These are phyloP conservation scores for Coemansia sp. DNA, from an alignment of 192 early-diverging fungal species.

Conservation along the genomic window DNA sequence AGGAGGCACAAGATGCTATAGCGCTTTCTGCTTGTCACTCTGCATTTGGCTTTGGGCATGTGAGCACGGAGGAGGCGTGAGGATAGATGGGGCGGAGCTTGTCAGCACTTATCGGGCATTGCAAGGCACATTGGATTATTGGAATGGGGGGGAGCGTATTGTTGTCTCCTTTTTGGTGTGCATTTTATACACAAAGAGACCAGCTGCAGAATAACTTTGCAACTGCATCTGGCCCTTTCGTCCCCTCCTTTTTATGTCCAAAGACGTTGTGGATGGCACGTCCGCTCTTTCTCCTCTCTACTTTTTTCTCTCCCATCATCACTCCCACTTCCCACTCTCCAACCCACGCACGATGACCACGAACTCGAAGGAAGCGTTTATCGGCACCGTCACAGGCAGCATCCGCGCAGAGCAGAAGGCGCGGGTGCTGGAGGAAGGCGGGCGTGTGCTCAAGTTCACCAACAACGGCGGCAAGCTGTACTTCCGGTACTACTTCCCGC, in stretches of 20 bases:
- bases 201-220: not conserved
- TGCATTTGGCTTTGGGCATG: not conserved
- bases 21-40: not conserved
- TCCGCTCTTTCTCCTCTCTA: not conserved
- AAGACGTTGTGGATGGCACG: not conserved
- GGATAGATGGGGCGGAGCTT: too few relatives aligned
- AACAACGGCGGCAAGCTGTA: slow-evolving; percentile 50
- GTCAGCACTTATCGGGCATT: too few relatives aligned
- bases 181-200: not conserved
- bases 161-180: not conserved
- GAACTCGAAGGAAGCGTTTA: slow-evolving; percentile 10
- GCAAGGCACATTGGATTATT: too few relatives aligned
- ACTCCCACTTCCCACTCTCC: not conserved
- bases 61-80: not conserved
- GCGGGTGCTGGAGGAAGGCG: slow-evolving; percentile 34
- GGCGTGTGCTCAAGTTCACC: slow-evolving; percentile 54
- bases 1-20: not conserved
- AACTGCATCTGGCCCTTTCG: not conserved
- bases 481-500: slow-evolving; percentile 50
- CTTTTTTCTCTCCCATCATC: not conserved
- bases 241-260: not conserved
- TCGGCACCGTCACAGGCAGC: slow-evolving; percentile 14
- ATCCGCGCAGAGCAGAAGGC: slow-evolving; percentile 43
- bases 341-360: not conserved
- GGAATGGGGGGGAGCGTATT: not conserved